phyloP scores from a whole-genome alignment of 2,329 filamentous ascomycete genomes.

The Ophiostoma pallidulum region DNA sequence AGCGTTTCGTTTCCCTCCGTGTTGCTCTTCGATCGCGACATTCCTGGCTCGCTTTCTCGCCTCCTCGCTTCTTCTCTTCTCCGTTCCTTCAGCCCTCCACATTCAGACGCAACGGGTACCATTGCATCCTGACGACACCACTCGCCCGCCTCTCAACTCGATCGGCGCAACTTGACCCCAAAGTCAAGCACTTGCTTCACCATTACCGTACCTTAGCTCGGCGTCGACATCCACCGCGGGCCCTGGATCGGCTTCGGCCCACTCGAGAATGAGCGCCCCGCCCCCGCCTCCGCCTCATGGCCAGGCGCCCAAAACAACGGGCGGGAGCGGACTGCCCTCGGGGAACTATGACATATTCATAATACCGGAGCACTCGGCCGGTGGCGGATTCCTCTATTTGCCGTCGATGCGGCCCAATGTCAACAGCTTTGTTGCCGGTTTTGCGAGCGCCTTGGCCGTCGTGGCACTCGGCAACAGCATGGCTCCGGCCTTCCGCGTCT shows the following conservation, averaged over 20 bases:
- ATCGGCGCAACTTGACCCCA: constrained; percentile 5
- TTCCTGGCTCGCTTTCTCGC: background rate
- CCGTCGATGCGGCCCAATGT: constrained; percentile 76
- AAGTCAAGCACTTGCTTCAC: constrained; percentile 9
- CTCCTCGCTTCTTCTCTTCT: background rate
- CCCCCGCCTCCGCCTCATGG: constrained; percentile 85
- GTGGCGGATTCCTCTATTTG: constrained; percentile 86
- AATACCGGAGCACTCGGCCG: constrained; percentile 83
- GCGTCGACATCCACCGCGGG: background rate
- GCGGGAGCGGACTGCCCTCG: constrained; percentile 53
- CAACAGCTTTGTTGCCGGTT: constrained; percentile 87
- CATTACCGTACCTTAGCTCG: background rate
- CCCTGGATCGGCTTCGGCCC: constrained; percentile 16
- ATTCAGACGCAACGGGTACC: background rate
- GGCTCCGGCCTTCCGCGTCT: constrained; percentile 62
- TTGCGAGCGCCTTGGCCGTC: constrained; percentile 63
- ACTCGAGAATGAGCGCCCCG: constrained; percentile 42
- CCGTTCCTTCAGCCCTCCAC: background rate
- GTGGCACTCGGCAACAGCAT: constrained; percentile 65
- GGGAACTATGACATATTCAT: constrained; percentile 98
- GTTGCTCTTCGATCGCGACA: background rate
- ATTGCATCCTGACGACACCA: background rate
- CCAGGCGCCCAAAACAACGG: constrained; percentile 58
- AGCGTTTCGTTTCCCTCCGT: constrained; percentile 1
- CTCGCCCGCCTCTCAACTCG: background rate